These are phyloP conservation scores for Globisporangium solare DNA, from an alignment of 352 stramenopile species.

Conservation along the genomic window DNA sequence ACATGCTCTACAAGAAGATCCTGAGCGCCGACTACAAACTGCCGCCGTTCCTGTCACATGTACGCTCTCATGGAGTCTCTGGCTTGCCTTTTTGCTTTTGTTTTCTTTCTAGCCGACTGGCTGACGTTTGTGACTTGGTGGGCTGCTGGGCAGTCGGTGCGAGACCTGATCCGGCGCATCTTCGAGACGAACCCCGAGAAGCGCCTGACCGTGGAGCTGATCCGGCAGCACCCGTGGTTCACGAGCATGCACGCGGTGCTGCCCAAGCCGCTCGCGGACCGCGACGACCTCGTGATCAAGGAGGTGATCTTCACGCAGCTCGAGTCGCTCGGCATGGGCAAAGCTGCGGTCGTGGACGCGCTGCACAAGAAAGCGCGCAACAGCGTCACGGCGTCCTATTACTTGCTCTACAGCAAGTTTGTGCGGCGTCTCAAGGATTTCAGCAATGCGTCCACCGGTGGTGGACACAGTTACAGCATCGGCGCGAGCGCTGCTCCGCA, in stretches of 20 bases:
- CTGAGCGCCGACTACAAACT: constrained; percentile 80
- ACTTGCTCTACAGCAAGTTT: constrained; percentile 60
- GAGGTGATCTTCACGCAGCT: constrained; percentile 53
- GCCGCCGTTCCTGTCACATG: constrained; percentile 69
- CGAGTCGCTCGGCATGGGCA: constrained; percentile 41
- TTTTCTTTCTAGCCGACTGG: too few species aligned
- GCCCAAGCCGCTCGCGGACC: constrained; percentile 22
- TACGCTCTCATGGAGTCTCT: constrained; percentile 14
- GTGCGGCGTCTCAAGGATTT: constrained; percentile 34
- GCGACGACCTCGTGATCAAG: constrained; percentile 21
- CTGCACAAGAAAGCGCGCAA: constrained; percentile 61
- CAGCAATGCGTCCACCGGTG: neutral
- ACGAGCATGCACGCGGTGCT: constrained; percentile 16
- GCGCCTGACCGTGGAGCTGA: constrained; percentile 66
- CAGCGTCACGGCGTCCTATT: constrained; percentile 69
- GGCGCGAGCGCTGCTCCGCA: neutral
- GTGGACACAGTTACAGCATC: neutral
- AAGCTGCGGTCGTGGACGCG: constrained; percentile 28
- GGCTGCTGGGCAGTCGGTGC: constrained; percentile 36
- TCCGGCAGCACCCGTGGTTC: constrained; percentile 83
- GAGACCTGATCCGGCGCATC: constrained; percentile 80
- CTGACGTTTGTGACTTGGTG: neutral
- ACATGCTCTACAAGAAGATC: constrained; percentile 92
- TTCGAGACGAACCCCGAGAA: constrained; percentile 83
- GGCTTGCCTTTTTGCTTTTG: too few species aligned